A percentile compares a stretch with the other conserved stretches of the same genome.
phyloP scores from a whole-genome alignment of 2,329 filamentous ascomycete genomes.

The Hortaea werneckii region DNA sequence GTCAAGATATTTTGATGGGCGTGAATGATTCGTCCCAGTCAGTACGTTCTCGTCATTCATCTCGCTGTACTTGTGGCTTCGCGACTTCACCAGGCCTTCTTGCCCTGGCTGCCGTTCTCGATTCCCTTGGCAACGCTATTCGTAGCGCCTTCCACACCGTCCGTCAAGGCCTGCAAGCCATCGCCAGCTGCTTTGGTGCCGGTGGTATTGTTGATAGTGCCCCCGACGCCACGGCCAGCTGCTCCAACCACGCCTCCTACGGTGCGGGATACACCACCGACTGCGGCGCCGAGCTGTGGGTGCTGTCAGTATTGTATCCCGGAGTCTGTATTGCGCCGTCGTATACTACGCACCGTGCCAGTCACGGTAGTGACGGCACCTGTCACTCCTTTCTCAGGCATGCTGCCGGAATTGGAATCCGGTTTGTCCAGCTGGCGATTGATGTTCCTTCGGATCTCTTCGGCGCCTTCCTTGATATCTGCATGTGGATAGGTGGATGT shows the following conservation, averaged over 20 bases:
- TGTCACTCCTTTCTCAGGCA: slow-evolving; percentile 30
- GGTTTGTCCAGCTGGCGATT: slow-evolving; percentile 2
- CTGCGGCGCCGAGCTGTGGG: slow-evolving; percentile 35
- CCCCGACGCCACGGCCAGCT: slow-evolving; percentile 32
- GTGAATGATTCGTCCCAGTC: no score
- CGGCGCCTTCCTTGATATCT: background rate
- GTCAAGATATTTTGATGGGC: no score
- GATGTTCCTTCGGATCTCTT: slow-evolving; percentile 1
- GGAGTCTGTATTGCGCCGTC: background rate
- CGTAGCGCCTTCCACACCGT: slow-evolving; percentile 33
- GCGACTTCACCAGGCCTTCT: slow-evolving; percentile 18
- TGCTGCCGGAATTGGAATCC: slow-evolving; percentile 1
- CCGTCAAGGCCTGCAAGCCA: slow-evolving; percentile 30
- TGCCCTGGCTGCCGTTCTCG: slow-evolving; percentile 35
- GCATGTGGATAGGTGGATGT: no score
- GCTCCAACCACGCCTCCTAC: slow-evolving; percentile 43
- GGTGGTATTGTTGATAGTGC: slow-evolving; percentile 35
- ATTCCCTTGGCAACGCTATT: slow-evolving; percentile 30
- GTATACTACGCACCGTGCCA: slow-evolving; percentile 31
- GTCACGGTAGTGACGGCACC: slow-evolving; percentile 47
- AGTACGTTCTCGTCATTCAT: no score
- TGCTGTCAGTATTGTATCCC: background rate
- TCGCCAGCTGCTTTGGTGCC: slow-evolving; percentile 33
- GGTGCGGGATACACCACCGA: slow-evolving; percentile 42
- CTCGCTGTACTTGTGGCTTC: no score